Base-by-base conservation (phyloP, 768 basidiomycete species). In the Filobasidium floriforme region DNA sequence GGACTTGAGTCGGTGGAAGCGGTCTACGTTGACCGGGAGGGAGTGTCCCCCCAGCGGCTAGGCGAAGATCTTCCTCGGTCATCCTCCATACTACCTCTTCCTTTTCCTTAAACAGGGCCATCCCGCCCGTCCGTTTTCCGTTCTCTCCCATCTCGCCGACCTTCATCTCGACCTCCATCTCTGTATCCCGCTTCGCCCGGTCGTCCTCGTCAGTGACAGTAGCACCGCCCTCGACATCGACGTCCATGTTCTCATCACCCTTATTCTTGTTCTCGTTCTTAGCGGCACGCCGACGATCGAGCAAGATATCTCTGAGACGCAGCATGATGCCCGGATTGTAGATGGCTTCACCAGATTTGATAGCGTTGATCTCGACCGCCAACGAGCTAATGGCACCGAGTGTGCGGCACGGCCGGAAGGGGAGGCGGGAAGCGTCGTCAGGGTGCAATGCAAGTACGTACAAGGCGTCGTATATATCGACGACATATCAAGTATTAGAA, bases 311-410 rank as follows among this genome's bases (percentile, higher is more conserved):
- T 19, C 54, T 15, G 4, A 57, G 26, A 24, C 54, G 19, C 3
- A 57, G 26, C 43, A 66, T 43, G 26, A 66, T 46, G 24, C 3
- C 22, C 18, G 59, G 60, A 37, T 61, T 66, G 51, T 66, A 61
- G n/a, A 66, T 44, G 49, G 49, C 65, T 55, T 61, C 59, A 51
- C 65, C 65, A 18, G 82, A 80, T 29, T 86, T 85, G 67, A 92
- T 88, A 1, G 85, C 85, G 60, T 89, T 85, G 54, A 92, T 89
- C 77, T 93, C 91, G 2, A 82, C 79, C 22, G 86, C 82, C 15
- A 92, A 81, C 41, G 77, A 79, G 77, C 90, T 90, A 67, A 7
- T 51, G 14, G 11, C 29, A 26, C 44, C 22, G 29, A n/a, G 19
- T 59, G n/a, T n/a, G 11, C 26, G 15, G 32, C 32, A 37, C 9